Evolutionary conservation across 148 eudicot genomes (phyloP).

Genomic region (Vaccinium vitisidaea): DNA sequence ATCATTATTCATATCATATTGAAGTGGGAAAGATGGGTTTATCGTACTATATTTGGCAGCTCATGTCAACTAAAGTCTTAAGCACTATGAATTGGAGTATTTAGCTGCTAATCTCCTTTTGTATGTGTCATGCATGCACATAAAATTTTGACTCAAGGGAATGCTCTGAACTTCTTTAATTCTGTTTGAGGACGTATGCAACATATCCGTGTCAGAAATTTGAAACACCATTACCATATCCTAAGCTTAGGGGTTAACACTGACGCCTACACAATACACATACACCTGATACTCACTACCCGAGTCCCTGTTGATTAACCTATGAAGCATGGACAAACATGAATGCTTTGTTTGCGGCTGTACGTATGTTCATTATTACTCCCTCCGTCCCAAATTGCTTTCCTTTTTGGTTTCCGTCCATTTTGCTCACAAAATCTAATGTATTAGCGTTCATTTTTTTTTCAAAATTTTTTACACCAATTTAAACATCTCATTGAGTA

Average conservation of each 20-base stretch:
- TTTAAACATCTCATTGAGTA: no score
- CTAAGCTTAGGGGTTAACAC: background rate
- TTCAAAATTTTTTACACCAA: no score
- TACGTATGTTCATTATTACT: background rate
- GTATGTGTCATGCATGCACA: background rate
- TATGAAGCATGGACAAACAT: background rate
- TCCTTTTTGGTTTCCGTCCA: no score
- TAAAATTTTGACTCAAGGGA: background rate
- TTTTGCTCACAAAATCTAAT: no score
- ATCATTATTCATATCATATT: background rate
- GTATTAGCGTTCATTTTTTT: no score
- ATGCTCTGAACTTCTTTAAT: background rate
- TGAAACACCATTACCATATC: background rate
- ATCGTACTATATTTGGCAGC: background rate
- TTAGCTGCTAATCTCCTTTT: background rate
- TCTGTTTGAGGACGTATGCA: background rate
- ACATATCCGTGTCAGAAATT: background rate
- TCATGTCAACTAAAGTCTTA: background rate
- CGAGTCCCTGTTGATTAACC: background rate
- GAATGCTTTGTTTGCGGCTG: background rate
- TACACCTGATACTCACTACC: background rate
- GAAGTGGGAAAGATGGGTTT: background rate
- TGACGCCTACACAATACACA: background rate
- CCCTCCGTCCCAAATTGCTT: no score
- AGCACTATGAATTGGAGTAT: background rate